A percentile compares a stretch with the other conserved stretches of the same genome.
Conservation (phyloP, 805 yeast species). For the Saitoella complicata region DNA sequence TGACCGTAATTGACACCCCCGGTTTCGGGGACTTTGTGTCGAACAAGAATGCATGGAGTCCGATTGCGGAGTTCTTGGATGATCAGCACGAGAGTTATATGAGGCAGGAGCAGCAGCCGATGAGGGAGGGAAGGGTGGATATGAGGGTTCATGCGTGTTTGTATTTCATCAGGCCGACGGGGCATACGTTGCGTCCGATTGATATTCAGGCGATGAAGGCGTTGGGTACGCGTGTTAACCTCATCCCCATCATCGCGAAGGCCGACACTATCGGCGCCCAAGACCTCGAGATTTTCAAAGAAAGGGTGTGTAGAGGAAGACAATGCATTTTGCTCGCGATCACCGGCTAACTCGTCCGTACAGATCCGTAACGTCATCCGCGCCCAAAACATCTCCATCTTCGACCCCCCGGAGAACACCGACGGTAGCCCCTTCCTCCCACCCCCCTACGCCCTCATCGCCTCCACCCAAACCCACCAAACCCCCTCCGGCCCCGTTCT, state of each 20-base stretch:
- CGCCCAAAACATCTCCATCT: slow-evolving; percentile 41
- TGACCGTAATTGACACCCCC: slow-evolving; percentile 57
- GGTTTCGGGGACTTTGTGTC: slow-evolving; percentile 62
- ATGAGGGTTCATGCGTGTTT: slow-evolving; percentile 70
- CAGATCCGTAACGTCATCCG: slow-evolving; percentile 33
- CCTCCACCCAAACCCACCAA: slow-evolving; percentile 37
- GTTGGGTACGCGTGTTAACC: slow-evolving; percentile 53
- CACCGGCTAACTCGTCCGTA: too few species aligned
- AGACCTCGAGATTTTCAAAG: slow-evolving; percentile 42
- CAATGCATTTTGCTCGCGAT: slow-evolving; percentile 1
- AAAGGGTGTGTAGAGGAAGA: slow-evolving; percentile 15
- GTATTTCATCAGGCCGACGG: slow-evolving; percentile 62
- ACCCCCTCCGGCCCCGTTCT: slow-evolving; percentile 34
- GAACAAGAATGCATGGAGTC: slow-evolving; percentile 50
- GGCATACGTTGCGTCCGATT: slow-evolving; percentile 41
- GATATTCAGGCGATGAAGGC: slow-evolving; percentile 63
- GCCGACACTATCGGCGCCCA: slow-evolving; percentile 53
- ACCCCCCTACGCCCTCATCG: slow-evolving; percentile 55
- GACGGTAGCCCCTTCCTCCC: slow-evolving; percentile 42
- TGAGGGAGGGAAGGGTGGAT: slow-evolving; percentile 37
- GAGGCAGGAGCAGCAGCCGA: slow-evolving; percentile 67
- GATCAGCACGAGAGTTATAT: slow-evolving; percentile 53
- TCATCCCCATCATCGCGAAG: slow-evolving; percentile 69
- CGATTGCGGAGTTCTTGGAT: slow-evolving; percentile 58
- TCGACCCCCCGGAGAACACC: slow-evolving; percentile 31